Evolutionary conservation across 176 grass and related monocot species (phyloP).

Genomic region (Panicum miliaceum): DNA sequence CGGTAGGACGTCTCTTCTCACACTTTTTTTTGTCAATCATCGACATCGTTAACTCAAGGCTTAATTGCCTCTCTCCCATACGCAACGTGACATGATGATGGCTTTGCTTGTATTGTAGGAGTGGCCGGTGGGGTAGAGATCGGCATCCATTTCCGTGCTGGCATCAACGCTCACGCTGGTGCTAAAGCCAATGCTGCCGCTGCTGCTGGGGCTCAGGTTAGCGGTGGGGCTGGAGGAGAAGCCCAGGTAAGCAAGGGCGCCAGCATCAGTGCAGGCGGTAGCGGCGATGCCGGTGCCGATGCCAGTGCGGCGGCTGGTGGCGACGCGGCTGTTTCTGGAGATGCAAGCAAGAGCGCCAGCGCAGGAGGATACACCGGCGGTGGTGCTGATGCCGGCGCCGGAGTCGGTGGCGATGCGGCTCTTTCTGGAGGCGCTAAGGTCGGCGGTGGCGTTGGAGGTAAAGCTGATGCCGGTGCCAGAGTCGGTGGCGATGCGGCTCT

Average conservation of each 20-base stretch:
- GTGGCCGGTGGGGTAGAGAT: slow-evolving; percentile 31
- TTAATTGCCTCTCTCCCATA: background rate
- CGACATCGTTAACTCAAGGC: background rate
- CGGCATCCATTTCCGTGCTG: slow-evolving; percentile 8
- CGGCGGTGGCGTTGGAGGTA: background rate
- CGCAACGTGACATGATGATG: background rate
- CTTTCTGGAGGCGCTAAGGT: background rate
- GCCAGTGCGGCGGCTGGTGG: background rate
- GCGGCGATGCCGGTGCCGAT: background rate
- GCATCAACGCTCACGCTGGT: background rate
- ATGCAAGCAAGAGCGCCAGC: background rate
- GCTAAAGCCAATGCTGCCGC: background rate
- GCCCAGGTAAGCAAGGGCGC: background rate
- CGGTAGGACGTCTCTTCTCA: background rate
- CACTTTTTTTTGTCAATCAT: background rate
- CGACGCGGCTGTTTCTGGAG: background rate
- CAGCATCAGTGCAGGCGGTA: background rate
- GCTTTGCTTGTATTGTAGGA: slow-evolving; percentile 21
- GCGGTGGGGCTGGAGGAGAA: background rate
- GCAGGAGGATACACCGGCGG: background rate
- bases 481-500: background rate
- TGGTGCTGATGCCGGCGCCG: background rate
- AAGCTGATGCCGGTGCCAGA: background rate
- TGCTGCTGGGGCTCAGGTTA: background rate
- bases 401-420: background rate